These are phyloP conservation scores for Rhodotorula sp. DNA, from an alignment of 1,284 basidiomycete genomes.

Conservation along the genomic window DNA sequence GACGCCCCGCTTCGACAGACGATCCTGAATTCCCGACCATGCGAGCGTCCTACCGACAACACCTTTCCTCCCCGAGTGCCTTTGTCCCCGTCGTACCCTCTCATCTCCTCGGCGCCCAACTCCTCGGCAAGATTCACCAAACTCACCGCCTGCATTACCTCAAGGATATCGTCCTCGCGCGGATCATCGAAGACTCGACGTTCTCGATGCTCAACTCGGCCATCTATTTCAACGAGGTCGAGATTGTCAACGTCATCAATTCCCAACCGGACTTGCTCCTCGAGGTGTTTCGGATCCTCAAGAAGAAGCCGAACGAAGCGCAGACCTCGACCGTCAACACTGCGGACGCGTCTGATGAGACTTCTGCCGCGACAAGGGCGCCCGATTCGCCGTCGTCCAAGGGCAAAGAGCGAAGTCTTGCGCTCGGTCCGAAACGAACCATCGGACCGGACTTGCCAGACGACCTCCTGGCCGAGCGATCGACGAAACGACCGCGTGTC, in stretches of 20 bases:
- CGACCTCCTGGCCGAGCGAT: constrained; percentile 12
- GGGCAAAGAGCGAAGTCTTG: constrained; percentile 28
- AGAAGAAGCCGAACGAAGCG: constrained; percentile 53
- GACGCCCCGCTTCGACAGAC: constrained; percentile 56
- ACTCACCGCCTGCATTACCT: constrained; percentile 95
- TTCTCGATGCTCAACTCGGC: constrained; percentile 96
- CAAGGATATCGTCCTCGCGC: constrained; percentile 94
- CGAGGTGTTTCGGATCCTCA: constrained; percentile 74
- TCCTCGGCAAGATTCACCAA: constrained; percentile 87
- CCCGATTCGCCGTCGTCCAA: constrained; percentile 13
- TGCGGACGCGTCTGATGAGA: constrained; percentile 4
- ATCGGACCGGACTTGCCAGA: constrained; percentile 40
- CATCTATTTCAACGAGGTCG: constrained; percentile 98
- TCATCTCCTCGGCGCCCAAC: constrained; percentile 63
- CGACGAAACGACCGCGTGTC: neutral
- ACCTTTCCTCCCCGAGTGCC: constrained; percentile 72
- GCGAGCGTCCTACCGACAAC: constrained; percentile 95
- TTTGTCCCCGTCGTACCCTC: constrained; percentile 72
- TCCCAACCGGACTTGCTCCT: constrained; percentile 70
- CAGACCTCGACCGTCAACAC: neutral
- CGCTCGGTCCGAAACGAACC: constrained; percentile 14
- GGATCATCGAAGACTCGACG: constrained; percentile 90
- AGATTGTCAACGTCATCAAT: constrained; percentile 89
- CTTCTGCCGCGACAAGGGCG: neutral
- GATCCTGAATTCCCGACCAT: constrained; percentile 93